Conservation (phyloP, 257 asterid genomes). For the Capsicum rhomboideum region DNA sequence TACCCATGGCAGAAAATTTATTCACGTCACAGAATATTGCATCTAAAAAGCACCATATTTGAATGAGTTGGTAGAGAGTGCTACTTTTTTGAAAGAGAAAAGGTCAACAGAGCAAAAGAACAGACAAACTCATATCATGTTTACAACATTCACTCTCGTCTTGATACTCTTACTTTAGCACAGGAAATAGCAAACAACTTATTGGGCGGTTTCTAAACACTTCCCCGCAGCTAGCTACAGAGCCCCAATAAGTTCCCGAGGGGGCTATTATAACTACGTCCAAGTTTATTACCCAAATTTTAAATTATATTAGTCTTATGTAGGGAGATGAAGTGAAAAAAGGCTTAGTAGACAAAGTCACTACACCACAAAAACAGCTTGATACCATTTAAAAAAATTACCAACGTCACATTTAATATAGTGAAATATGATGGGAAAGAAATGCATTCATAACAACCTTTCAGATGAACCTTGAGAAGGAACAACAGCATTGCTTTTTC, state of each 20-base stretch:
- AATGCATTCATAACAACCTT: conserved; percentile 38
- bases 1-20: background rate
- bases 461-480: conserved; percentile 52
- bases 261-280: background rate
- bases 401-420: background rate
- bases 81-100: background rate
- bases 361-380: background rate
- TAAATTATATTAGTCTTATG: background rate
- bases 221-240: background rate
- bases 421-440: conserved; percentile 10
- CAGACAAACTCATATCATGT: background rate
- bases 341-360: background rate
- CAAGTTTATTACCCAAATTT: background rate
- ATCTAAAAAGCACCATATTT: background rate
- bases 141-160: background rate
- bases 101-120: background rate
- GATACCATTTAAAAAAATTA: background rate
- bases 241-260: background rate
- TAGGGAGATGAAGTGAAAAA: background rate
- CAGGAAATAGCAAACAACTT: background rate
- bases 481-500: conserved; percentile 47
- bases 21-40: background rate
- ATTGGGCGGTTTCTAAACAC: background rate
- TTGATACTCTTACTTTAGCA: background rate
- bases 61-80: background rate